A percentile compares a stretch with the other conserved stretches of the same genome.
Evolutionary conservation across 1,284 basidiomycete genomes (phyloP).

Genomic region (Marasmius tenuissimus): DNA sequence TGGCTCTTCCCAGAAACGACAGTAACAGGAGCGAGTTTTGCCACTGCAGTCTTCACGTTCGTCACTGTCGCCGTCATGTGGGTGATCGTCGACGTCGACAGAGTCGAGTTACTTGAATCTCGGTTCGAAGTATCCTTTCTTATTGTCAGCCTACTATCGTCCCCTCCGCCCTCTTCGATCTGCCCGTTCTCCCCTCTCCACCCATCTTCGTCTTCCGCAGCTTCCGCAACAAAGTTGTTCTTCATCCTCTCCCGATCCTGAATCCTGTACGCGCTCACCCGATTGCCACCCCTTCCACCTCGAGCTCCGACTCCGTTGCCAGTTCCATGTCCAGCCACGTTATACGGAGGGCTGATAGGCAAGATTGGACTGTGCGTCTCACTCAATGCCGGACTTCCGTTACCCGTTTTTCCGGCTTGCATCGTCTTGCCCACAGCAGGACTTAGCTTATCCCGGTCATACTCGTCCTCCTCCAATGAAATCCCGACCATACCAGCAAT

Average conservation of each 20-base stretch:
- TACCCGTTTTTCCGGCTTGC: conserved; percentile 3
- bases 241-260: conserved; percentile 1
- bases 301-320: not conserved
- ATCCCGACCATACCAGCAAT: conserved; percentile 12
- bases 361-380: conserved; percentile 36
- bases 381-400: conserved; percentile 30
- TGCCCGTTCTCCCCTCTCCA: conserved; percentile 2
- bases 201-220: not conserved
- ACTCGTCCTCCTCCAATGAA: conserved; percentile 1
- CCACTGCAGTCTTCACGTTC: conserved; percentile 44
- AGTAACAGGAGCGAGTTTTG: conserved; percentile 20
- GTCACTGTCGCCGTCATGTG: conserved; percentile 33
- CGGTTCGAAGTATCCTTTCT: conserved; percentile 32
- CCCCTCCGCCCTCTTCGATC: conserved; percentile 12
- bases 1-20: not conserved
- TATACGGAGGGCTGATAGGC: conserved; percentile 30
- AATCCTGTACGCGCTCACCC: conserved; percentile 7
- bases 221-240: not conserved
- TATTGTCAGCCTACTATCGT: conserved; percentile 19
- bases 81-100: conserved; percentile 46
- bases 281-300: not conserved
- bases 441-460: not conserved
- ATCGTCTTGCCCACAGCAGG: conserved; percentile 3
- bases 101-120: conserved; percentile 51
- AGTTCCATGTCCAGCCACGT: not conserved